Percentiles rank a stretch among this genome's conserved stretches.
Conservation (phyloP, 768 basidiomycete species). For the Peribolospora kevripleyi region DNA sequence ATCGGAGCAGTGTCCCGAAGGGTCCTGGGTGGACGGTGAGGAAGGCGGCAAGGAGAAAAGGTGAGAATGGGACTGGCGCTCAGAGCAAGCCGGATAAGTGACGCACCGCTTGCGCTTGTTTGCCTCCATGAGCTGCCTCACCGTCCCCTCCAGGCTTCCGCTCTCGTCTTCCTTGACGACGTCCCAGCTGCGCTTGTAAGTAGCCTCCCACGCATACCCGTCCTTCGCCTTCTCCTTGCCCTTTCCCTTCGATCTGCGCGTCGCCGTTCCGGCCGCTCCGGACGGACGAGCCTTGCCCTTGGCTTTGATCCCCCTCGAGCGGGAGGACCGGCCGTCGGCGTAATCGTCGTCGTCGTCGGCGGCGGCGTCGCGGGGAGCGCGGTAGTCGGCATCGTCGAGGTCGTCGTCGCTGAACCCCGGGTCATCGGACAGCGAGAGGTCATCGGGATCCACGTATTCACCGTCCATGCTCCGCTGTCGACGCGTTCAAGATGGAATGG, state of each 20-base stretch:
- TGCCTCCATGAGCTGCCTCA: constrained; percentile 68
- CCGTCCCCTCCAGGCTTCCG: constrained; percentile 69
- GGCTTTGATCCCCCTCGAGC: not conserved
- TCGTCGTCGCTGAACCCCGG: not conserved
- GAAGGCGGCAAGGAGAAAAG: not conserved
- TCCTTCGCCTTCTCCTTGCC: constrained; percentile 1
- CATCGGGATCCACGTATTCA: too few species aligned
- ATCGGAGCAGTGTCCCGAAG: constrained; percentile 65
- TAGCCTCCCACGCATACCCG: constrained; percentile 78
- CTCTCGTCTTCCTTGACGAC: constrained; percentile 86
- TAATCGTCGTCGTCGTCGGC: constrained; percentile 2
- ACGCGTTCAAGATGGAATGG: too few species aligned
- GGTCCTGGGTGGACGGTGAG: constrained; percentile 27
- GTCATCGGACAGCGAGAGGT: too few species aligned
- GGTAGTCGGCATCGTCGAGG: not conserved
- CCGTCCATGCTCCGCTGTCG: too few species aligned
- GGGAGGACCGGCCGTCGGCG: not conserved
- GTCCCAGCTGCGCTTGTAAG: constrained; percentile 87
- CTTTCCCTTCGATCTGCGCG: not conserved
- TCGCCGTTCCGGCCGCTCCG: not conserved
- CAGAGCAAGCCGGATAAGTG: not conserved
- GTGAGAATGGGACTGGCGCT: constrained; percentile 5
- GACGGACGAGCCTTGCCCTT: not conserved
- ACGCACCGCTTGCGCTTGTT: constrained; percentile 55
- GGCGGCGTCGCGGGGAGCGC: not conserved